Base-by-base conservation (phyloP, 2,329 filamentous ascomycete species). In the Pyricularia sp. region DNA sequence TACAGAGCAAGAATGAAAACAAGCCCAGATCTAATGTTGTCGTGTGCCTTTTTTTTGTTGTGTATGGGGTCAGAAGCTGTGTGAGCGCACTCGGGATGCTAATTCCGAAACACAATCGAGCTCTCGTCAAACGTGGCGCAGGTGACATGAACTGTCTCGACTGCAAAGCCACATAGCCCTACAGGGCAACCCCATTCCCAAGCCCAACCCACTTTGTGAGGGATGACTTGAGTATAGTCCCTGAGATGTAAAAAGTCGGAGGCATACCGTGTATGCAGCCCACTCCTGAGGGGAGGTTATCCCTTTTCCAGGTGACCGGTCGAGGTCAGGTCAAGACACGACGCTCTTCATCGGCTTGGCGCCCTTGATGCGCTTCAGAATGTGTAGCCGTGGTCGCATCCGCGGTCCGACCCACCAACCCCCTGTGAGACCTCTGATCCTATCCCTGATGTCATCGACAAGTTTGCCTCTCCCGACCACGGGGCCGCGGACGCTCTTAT, bases 341-440 rank as follows among this genome's bases (percentile, higher is more conserved):
- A 69, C 71, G 59, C 64, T 59, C 67, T 68, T 65, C 28, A 66
- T 70, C 33, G 58, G 59, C 65, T 64, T 70, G 25, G 66, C 68
- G 25, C 72, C 71, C 68, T 74, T 74, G 25, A 74, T 68, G 68
- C 76, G 76, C 71, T 77, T 82, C 75, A 88, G 73, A 23, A 89
- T 80, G 72, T 82, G 77, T 63, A 89, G 82, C 67, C 81, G 79
- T 6, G 86, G 85, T 71, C 81, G 81, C 85, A 90, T 88, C 71
- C 82, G 81, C 28, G 87, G 88, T 0, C 88, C 88, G 72, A 86
- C 72, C 88, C 88, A 91, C 85, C 86, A 89, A 0, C 88, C 88
- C 1, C 86, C 83, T 0, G 86, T 88, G 5, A 78, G 70, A 30
- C 70, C 71, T 70, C 83, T 82, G 7, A 86, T 80, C 2, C 71